Evolutionary conservation across 768 basidiomycete genomes (phyloP).

Genomic region (Pholiota molesta): DNA sequence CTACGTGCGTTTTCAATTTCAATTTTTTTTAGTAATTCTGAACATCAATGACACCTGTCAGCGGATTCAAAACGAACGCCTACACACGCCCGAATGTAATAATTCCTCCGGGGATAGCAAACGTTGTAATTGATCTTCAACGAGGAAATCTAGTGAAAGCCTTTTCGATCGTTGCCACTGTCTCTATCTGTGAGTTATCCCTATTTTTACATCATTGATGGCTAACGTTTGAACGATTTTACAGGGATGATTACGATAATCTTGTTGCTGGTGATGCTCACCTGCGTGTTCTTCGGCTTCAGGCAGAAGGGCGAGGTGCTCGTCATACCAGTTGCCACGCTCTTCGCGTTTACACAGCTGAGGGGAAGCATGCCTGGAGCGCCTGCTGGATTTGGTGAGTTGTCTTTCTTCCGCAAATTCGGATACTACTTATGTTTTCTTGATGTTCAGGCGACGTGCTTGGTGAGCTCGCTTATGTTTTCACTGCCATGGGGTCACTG

Average conservation of each 20-base stretch:
- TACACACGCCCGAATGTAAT: background rate
- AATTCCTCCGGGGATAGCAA: background rate
- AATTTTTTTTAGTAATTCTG: too few species aligned
- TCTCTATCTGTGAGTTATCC: constrained; percentile 17
- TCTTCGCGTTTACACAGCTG: constrained; percentile 26
- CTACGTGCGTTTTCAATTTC: too few species aligned
- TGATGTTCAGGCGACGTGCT: constrained; percentile 19
- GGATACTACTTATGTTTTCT: too few species aligned
- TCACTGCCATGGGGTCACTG: background rate
- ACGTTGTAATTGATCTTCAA: constrained; percentile 11
- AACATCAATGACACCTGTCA: too few species aligned
- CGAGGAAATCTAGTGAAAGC: constrained; percentile 20
- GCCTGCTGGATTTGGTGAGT: constrained; percentile 26
- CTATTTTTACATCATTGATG: too few species aligned
- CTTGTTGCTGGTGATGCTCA: constrained; percentile 22
- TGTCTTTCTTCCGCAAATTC: background rate
- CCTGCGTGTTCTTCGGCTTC: constrained; percentile 24
- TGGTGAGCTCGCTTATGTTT: constrained; percentile 6
- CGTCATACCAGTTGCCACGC: constrained; percentile 23
- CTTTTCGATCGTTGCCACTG: constrained; percentile 18
- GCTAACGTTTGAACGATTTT: background rate
- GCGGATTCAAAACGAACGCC: background rate
- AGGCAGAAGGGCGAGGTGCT: constrained; percentile 23
- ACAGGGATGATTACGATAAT: constrained; percentile 23
- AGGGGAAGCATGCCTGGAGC: constrained; percentile 29